Base-by-base conservation (phyloP, 164 flowering plant species). In the Houttuynia cordata region DNA sequence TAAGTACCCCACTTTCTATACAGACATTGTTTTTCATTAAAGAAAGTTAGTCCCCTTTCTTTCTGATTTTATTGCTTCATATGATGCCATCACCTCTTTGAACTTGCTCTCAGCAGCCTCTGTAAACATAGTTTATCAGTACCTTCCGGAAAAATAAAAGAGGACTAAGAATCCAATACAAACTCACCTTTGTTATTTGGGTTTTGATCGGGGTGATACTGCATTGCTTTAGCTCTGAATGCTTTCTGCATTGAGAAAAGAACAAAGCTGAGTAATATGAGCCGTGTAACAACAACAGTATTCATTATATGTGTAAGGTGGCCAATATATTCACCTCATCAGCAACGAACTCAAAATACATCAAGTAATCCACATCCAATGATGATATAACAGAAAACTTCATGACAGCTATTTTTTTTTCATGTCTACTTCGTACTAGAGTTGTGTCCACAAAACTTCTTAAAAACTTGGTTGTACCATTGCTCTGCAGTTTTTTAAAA, bases 171-270 rank as follows among this genome's bases (percentile, higher is more conserved):
- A 15, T 17, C 47, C 20, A 39, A 42, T 10, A 59, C 1, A 12
- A n/a, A 20, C 74, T 45, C 57, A 83, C 99, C 96, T 83, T 81
- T 91, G 68, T 91, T 84, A 56, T 80, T 75, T 76, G 85, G 96
- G 83, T 91, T 94, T 76, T 94, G 96, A 76, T 94, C 99, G 8
- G 97, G 99, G 64, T 94, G 99, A 69, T 71, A 87, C 79, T 87
- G 70, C 82, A 62, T 79, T 51, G 99, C 99, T 75, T 88, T 94
- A n/a, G 76, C 64, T 78, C 96, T 79, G 58, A 94, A 94, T 62
- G 99, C 99, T 18, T 75, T 79, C 99, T 91, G 73, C 59, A 66
- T 3, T 24, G n/a, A 57, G 18, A 51, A 30, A 30, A 30, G 6
- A 2, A 6, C 13, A 45, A 17, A 45, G 17, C 3, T 45, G 17